These are phyloP conservation scores for Thielaviopsis ethacetica DNA, from an alignment of 2,329 filamentous ascomycete genomes.

Conservation along the genomic window DNA sequence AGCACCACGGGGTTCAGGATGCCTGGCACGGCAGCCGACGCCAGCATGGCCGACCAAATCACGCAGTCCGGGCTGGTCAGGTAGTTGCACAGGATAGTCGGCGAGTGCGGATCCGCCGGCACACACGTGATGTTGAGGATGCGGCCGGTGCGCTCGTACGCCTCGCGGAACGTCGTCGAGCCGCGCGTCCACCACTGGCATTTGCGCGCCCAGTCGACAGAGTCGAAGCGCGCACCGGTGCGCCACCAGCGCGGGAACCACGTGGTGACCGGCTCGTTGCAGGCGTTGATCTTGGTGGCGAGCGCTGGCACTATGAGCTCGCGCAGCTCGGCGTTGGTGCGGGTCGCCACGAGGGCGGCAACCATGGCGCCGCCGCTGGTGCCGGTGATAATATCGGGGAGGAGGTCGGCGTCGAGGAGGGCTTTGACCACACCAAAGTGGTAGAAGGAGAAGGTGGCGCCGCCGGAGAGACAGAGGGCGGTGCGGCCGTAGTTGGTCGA, in stretches of 20 bases:
- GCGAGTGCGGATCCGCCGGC: constrained; percentile 86
- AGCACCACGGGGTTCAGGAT: constrained; percentile 92
- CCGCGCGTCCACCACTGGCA: constrained; percentile 84
- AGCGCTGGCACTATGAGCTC: constrained; percentile 71
- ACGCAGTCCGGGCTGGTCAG: constrained; percentile 91
- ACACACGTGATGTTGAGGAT: constrained; percentile 95
- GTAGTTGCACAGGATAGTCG: constrained; percentile 84
- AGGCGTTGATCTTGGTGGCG: constrained; percentile 71
- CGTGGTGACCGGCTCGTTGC: constrained; percentile 55
- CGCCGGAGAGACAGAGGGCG: constrained; percentile 81
- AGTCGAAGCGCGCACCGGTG: constrained; percentile 88
- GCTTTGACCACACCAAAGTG: constrained; percentile 89
- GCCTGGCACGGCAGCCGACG: constrained; percentile 86
- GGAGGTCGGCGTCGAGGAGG: constrained; percentile 64
- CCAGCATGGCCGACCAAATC: constrained; percentile 92
- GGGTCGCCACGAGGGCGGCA: constrained; percentile 70
- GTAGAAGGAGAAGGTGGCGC: constrained; percentile 90
- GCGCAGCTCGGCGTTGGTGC: constrained; percentile 83
- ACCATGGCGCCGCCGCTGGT: constrained; percentile 89
- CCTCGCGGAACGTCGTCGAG: constrained; percentile 86
- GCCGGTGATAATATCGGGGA: constrained; percentile 90
- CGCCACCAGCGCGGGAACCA: constrained; percentile 81
- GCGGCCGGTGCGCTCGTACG: constrained; percentile 81
- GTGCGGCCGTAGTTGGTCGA: constrained; percentile 85
- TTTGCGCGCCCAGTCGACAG: constrained; percentile 72